phyloP scores from a whole-genome alignment of 116 monocot genomes.

The Phalaenopsis hybrid region DNA sequence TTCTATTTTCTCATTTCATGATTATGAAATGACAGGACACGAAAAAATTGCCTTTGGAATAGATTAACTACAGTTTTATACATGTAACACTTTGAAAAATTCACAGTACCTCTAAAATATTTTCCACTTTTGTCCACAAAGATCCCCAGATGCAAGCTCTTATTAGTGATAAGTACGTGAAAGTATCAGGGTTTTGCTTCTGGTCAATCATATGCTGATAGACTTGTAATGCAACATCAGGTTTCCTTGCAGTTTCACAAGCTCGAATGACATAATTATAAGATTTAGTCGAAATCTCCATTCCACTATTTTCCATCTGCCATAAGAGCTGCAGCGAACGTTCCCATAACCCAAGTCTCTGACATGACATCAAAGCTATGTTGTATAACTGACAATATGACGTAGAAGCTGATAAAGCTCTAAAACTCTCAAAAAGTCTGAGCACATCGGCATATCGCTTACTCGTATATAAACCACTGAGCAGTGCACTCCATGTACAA shows the following conservation, averaged over 20 bases:
- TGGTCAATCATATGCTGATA: slow-evolving; percentile 67
- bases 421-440: slow-evolving; percentile 51
- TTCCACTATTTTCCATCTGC: slow-evolving; percentile 73
- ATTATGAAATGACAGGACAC: neutral
- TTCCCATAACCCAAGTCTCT: slow-evolving; percentile 75
- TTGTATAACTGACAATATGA: slow-evolving; percentile 59
- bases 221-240: slow-evolving; percentile 75
- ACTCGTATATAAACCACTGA: slow-evolving; percentile 58
- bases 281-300: slow-evolving; percentile 42
- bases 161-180: slow-evolving; percentile 73
- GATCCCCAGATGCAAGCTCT: slow-evolving; percentile 88
- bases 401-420: slow-evolving; percentile 16
- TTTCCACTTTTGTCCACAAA: slow-evolving; percentile 67
- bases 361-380: slow-evolving; percentile 71
- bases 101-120: slow-evolving; percentile 60
- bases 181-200: slow-evolving; percentile 58
- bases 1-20: neutral
- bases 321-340: slow-evolving; percentile 75
- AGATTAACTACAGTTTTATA: neutral
- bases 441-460: slow-evolving; percentile 48
- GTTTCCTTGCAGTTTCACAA: slow-evolving; percentile 78
- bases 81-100: neutral
- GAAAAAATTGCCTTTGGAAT: neutral
- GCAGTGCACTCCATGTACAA: slow-evolving; percentile 86
- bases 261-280: slow-evolving; percentile 83